Evolutionary conservation across 306 rosid species (phyloP), one percentile per base, ranked within the genome.

Genomic region (Pachyrhizus erosus): DNA sequence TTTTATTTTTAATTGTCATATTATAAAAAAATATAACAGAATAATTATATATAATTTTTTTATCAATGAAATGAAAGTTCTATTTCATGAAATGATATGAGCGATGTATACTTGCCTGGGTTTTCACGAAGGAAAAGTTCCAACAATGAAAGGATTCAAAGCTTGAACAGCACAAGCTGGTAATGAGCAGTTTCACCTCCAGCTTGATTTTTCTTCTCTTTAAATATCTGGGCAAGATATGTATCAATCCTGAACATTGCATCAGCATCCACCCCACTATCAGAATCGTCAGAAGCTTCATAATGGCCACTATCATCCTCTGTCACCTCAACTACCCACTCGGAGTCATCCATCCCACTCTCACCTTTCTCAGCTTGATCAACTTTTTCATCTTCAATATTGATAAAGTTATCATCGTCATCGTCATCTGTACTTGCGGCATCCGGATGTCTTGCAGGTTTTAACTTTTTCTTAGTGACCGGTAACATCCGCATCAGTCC

Each of bases 251-350:
- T 88, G 79, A 96, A 93, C 99, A 96, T 93, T 43, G 97, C 94
- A 88, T 96, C 99, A 89, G 93, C 99, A 76, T 93, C 98, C 99
- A 91, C 88, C 70, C 97, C 99, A 80, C 92, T 95, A 83, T 96
- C 99, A 75, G 99, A 95, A 77, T 93, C 98, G 85, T 90, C 96
- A 18, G 99, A 92, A 79, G 83, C 88, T 27, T 91, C 98, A 7
- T 87, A 55, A 76, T 20, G 82, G 72, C 61, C 94, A 73, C 64
- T 75, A 39, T 73, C 83, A 78, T 64, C 83, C 77, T 91, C 94
- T 70, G 86, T 91, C 82, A 82, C 84, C 70, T 79, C 92, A 85
- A 86, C 89, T 15, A 81, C 79, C 12, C 90, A 93, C 84, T 92
- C 99, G 11, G 96, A 89, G 84, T 91, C 98, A 73, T 54, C 84